phyloP scores from a whole-genome alignment of 805 yeast species.

The Diddensiella transvaalensis region DNA sequence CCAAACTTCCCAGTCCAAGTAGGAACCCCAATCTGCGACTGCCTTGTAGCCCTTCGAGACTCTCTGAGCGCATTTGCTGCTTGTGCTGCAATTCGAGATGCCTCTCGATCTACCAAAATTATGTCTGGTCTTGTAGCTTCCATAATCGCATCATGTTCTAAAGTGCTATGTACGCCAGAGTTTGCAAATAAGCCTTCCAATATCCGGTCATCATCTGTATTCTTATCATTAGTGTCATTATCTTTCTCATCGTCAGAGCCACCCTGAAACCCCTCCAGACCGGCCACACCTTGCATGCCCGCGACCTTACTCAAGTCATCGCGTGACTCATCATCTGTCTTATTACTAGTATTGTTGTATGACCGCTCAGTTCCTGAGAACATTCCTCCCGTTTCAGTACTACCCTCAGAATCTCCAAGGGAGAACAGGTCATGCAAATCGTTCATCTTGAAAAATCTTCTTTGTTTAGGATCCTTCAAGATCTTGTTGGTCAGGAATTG shows the following conservation, averaged over 20 bases:
- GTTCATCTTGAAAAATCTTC: constrained; percentile 86
- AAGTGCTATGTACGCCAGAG: constrained; percentile 67
- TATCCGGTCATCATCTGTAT: constrained; percentile 51
- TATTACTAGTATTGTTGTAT: constrained; percentile 13
- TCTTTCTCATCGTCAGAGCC: constrained; percentile 40
- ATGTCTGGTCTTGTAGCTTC: constrained; percentile 52
- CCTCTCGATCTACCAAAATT: constrained; percentile 59
- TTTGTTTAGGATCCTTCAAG: constrained; percentile 90
- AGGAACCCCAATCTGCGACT: constrained; percentile 66
- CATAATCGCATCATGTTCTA: constrained; percentile 76
- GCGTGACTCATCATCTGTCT: constrained; percentile 41
- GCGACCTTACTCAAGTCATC: constrained; percentile 70
- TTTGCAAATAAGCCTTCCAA: constrained; percentile 73
- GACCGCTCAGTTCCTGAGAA: constrained; percentile 43
- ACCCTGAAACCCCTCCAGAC: constrained; percentile 59
- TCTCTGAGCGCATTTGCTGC: constrained; percentile 57
- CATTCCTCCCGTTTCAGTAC: constrained; percentile 65
- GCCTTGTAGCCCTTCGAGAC: constrained; percentile 53
- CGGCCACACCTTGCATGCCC: constrained; percentile 66
- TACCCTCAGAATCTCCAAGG: constrained; percentile 61
- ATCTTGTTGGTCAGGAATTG: constrained; percentile 91
- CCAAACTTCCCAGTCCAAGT: constrained; percentile 98
- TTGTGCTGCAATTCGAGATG: constrained; percentile 53
- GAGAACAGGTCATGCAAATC: constrained; percentile 88
- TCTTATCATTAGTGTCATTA: constrained; percentile 7